These are phyloP conservation scores for Brasilioporus rufonigricans DNA, from an alignment of 768 basidiomycete genomes.

Conservation along the genomic window DNA sequence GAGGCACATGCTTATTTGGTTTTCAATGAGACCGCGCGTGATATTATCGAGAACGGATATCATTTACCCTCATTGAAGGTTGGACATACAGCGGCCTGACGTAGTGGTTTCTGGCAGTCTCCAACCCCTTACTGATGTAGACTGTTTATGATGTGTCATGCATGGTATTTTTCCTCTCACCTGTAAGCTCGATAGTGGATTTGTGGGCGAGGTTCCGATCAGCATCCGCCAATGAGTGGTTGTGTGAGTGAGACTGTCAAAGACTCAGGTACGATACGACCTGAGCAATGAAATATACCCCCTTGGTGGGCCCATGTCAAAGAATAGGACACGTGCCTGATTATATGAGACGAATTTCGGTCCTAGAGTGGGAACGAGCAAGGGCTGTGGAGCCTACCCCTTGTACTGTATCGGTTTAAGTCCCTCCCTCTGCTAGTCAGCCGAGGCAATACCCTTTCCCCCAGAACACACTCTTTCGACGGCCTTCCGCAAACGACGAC, in stretches of 20 bases:
- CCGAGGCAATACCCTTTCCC: constrained; percentile 15
- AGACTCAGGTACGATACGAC: neutral
- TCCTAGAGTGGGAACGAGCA: constrained; percentile 15
- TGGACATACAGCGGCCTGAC: constrained; percentile 9
- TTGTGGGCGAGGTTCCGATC: constrained; percentile 20
- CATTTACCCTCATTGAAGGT: constrained; percentile 9
- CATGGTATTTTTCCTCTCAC: constrained; percentile 14
- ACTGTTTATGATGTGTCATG: constrained; percentile 3
- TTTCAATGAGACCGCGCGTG: constrained; percentile 18
- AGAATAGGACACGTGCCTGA: neutral
- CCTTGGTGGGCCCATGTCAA: constrained; percentile 5
- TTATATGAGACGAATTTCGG: constrained; percentile 16
- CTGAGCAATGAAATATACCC: constrained; percentile 12
- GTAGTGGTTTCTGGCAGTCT: constrained; percentile 5
- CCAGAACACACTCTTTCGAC: constrained; percentile 3
- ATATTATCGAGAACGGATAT: constrained; percentile 27
- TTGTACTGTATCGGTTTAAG: neutral
- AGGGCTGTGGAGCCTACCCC: constrained; percentile 1
- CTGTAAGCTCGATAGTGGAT: neutral
- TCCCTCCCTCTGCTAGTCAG: neutral
- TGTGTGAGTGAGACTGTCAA: constrained; percentile 2
- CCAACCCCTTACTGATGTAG: constrained; percentile 9
- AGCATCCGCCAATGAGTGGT: constrained; percentile 21
- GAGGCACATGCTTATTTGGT: constrained; percentile 25
- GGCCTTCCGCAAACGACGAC: constrained; percentile 9